Base-by-base conservation (phyloP, 208 protist species). In the Leishmania martiniquensis region DNA sequence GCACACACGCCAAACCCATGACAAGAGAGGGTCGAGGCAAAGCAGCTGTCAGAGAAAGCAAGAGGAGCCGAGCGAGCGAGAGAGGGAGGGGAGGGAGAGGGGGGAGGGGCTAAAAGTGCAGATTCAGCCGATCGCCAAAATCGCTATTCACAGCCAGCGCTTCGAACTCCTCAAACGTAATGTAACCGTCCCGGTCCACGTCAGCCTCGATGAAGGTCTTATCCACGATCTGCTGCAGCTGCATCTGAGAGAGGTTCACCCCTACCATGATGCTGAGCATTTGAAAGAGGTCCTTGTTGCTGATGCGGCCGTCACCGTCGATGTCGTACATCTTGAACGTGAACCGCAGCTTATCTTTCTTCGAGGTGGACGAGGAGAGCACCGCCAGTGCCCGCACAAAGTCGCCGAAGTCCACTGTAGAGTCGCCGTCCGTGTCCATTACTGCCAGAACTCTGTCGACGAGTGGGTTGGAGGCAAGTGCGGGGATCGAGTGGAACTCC, bases 251-350 rank as follows among this genome's bases (percentile, higher is more conserved):
- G 6, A 98, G 76, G 70, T 98, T 98, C 25, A 85, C 83, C 0
- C 97, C 97, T 0, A 98, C 95, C 96, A 99, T 99, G 72, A 97
- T 96, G 67, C 89, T 87, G 13, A 99, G 92, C n/a, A 92, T 95
- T 69, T 96, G 82, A 73, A 95, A 98, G 1, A 99, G 84, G 69
- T 99, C 97, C 57, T 86, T 93, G 80, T 98, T 98, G 70, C 90
- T 97, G 68, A 99, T 98, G 70, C 91, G 97, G 42, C 93, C 96
- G 77, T 99, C 97, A 39, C 90, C 89, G 81, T 99, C 96, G 34
- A 98, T 91, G 86, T 99, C 97, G 81, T 99, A 99, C 83, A 99
- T 96, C 75, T 95, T 96, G 82, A 97, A 99, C 39, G 93, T 93
- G 78, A 99, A 98, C 47, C 83, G 91, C 17, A 98, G 78, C 70